phyloP scores from a whole-genome alignment of 2,329 filamentous ascomycete species.

The Mollisiaceae sp. region DNA sequence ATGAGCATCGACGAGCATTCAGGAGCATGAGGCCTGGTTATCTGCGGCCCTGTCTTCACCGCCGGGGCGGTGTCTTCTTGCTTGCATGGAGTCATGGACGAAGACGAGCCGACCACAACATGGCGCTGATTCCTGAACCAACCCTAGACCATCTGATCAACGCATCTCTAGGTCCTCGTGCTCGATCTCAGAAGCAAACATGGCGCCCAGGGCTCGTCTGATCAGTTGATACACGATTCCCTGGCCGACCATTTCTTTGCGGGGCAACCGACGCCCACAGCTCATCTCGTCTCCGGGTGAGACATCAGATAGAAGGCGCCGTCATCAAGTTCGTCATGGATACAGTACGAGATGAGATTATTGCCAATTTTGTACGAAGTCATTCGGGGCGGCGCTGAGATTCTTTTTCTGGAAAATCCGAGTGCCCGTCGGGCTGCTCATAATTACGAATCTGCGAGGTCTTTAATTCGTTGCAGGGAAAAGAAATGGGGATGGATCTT shows the following conservation, averaged over 20 bases:
- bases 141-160: slow-evolving; percentile 6
- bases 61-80: not conserved
- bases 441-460: slow-evolving; percentile 2
- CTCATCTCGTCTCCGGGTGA: slow-evolving; percentile 20
- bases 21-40: not conserved
- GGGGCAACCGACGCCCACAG: slow-evolving; percentile 26
- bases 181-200: slow-evolving; percentile 21
- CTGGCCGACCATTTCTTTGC: slow-evolving; percentile 13
- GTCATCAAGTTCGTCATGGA: slow-evolving; percentile 19
- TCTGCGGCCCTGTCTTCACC: slow-evolving; percentile 2
- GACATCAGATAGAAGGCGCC: slow-evolving; percentile 15
- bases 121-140: not conserved
- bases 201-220: slow-evolving; percentile 12
- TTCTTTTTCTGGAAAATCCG: slow-evolving; percentile 10
- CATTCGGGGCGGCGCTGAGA: not conserved
- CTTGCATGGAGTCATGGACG: slow-evolving; percentile 6
- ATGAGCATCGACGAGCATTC: not conserved
- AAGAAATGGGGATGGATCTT: slow-evolving; percentile 9
- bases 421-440: not conserved
- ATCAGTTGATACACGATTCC: slow-evolving; percentile 25
- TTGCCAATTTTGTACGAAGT: slow-evolving; percentile 17
- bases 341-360: slow-evolving; percentile 4
- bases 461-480: not conserved
- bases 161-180: not conserved
- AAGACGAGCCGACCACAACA: not conserved